Percentiles rank a stretch among this genome's conserved stretches.
Conservation (phyloP, 768 basidiomycete genomes). For the Suillus discolor region DNA sequence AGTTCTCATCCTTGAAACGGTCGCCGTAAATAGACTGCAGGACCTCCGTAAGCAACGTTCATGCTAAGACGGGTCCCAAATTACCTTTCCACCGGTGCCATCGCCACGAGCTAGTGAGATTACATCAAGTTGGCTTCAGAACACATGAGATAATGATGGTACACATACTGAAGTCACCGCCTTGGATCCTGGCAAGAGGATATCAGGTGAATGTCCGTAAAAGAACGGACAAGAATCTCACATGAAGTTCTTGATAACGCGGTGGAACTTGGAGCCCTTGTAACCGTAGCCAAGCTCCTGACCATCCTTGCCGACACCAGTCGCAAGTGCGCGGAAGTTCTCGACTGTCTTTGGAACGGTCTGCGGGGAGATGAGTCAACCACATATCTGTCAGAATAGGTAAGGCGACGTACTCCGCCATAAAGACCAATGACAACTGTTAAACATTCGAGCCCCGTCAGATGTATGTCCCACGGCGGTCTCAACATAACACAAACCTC, state of each 20-base stretch:
- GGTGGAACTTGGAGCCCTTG: slow-evolving; percentile 96
- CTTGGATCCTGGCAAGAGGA: slow-evolving; percentile 74
- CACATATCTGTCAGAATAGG: background rate
- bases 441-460: slow-evolving; percentile 13
- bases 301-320: slow-evolving; percentile 71
- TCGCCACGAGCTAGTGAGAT: slow-evolving; percentile 68
- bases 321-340: slow-evolving; percentile 95
- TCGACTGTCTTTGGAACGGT: slow-evolving; percentile 96
- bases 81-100: slow-evolving; percentile 86
- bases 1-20: slow-evolving; percentile 94
- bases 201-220: slow-evolving; percentile 1
- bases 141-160: slow-evolving; percentile 14
- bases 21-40: slow-evolving; percentile 86
- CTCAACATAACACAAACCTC: slow-evolving; percentile 52
- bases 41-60: slow-evolving; percentile 9
- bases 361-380: slow-evolving; percentile 37
- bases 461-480: background rate
- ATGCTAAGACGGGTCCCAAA: slow-evolving; percentile 27
- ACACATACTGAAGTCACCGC: slow-evolving; percentile 93
- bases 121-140: slow-evolving; percentile 18
- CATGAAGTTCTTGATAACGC: slow-evolving; percentile 95
- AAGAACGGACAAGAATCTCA: slow-evolving; percentile 31
- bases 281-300: slow-evolving; percentile 83
- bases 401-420: slow-evolving; percentile 63
- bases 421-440: slow-evolving; percentile 87